Percentiles rank a stretch among this genome's conserved stretches.
Conservation (phyloP, 164 flowering plant genomes). For the Annona cherimola region DNA sequence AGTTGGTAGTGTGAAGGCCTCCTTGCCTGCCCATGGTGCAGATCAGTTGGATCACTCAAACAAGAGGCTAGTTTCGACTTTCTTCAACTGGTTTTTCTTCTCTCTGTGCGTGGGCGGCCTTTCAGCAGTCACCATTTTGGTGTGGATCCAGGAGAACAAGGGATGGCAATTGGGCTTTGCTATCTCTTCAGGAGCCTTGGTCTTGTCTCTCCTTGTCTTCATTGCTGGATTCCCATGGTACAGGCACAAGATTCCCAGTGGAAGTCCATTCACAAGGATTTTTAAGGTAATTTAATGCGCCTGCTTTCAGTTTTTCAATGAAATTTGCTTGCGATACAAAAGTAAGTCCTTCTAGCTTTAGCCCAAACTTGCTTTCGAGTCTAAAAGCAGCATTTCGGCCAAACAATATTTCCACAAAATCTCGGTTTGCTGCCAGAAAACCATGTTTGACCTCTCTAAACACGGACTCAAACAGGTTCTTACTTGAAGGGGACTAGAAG, state of each 20-base stretch:
- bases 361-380: too few species aligned
- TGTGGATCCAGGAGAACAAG: slow-evolving; percentile 33
- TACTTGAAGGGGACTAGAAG: too few species aligned
- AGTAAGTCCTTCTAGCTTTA: neutral
- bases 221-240: slow-evolving; percentile 9
- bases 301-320: slow-evolving; percentile 1
- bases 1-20: slow-evolving; percentile 38
- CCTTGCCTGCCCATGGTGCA: slow-evolving; percentile 33
- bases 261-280: slow-evolving; percentile 20
- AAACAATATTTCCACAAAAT: too few species aligned
- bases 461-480: too few species aligned
- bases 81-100: slow-evolving; percentile 38
- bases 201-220: slow-evolving; percentile 10
- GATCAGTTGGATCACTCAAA: slow-evolving; percentile 28
- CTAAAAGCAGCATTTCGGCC: too few species aligned
- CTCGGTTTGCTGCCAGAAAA: too few species aligned
- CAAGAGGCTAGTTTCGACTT: slow-evolving; percentile 24
- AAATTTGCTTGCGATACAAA: neutral
- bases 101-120: slow-evolving; percentile 27
- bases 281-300: slow-evolving; percentile 3
- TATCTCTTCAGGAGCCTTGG: slow-evolving; percentile 4
- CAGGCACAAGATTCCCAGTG: slow-evolving; percentile 16
- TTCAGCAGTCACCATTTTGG: slow-evolving; percentile 29
- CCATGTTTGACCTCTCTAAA: too few species aligned
- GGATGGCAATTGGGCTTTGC: slow-evolving; percentile 24